Conservation (phyloP, 148 eudicot genomes). For the Cornus kousa region DNA sequence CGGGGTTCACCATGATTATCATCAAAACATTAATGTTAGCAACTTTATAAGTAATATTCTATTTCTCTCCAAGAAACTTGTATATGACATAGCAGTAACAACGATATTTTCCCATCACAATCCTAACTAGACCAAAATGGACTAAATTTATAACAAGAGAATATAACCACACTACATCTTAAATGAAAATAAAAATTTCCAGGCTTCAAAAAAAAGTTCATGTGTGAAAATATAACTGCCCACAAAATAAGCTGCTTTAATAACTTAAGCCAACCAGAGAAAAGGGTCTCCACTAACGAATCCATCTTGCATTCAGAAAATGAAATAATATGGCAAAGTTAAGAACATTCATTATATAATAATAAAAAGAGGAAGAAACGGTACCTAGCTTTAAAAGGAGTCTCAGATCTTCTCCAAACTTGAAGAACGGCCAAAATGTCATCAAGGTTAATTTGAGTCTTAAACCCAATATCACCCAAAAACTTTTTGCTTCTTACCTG, state of each 20-base stretch:
- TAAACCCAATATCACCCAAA: conserved; percentile 65
- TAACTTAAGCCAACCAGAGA: background rate
- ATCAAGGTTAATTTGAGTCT: conserved; percentile 65
- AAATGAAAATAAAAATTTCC: too few relatives aligned
- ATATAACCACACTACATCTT: too few relatives aligned
- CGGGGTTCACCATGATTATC: too few relatives aligned
- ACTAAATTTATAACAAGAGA: too few relatives aligned
- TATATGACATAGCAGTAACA: too few relatives aligned
- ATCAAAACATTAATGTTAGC: too few relatives aligned
- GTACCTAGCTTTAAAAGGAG: conserved; percentile 73
- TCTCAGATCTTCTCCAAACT: conserved; percentile 58
- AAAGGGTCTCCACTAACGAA: background rate
- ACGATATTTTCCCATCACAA: too few relatives aligned
- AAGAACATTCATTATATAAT: background rate
- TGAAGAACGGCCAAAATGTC: conserved; percentile 57
- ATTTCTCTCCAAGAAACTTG: too few relatives aligned
- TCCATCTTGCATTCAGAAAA: background rate
- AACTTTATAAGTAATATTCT: too few relatives aligned
- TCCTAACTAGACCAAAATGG: too few relatives aligned
- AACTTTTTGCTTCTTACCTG: conserved; percentile 71
- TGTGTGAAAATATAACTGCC: background rate
- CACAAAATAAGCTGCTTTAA: background rate
- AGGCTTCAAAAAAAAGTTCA: background rate
- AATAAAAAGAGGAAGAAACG: background rate
- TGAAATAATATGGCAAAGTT: background rate